Percentiles rank a stretch among this genome's conserved stretches.
Evolutionary conservation across 306 rosid species (phyloP).

Genomic region (Cyamopsis tetragonoloba): DNA sequence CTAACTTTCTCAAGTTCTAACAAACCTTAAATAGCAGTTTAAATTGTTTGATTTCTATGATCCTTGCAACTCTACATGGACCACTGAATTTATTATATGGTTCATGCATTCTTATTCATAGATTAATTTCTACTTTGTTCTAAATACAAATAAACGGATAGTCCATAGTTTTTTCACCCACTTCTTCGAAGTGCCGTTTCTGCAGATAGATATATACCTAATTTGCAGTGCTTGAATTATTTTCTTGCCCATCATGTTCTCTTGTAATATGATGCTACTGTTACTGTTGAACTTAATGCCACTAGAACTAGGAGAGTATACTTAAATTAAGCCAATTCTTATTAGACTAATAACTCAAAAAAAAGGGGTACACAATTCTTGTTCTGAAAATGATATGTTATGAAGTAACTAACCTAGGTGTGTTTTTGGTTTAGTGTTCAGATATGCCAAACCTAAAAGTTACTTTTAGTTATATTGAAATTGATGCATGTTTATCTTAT

Average conservation of each 20-base stretch:
- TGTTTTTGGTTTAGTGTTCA: too few relatives aligned
- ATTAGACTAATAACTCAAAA: not conserved
- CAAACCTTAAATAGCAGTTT: constrained; percentile 60
- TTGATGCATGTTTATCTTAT: too few relatives aligned
- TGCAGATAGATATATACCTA: constrained; percentile 25
- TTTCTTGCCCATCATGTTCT: constrained; percentile 1
- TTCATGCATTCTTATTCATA: constrained; percentile 48
- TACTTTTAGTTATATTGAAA: too few relatives aligned
- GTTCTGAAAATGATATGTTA: not conserved
- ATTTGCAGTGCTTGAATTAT: not conserved
- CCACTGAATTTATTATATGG: constrained; percentile 39
- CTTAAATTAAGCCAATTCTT: not conserved
- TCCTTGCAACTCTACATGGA: constrained; percentile 35
- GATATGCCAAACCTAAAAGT: too few relatives aligned
- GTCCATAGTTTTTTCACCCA: constrained; percentile 27
- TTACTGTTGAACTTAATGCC: not conserved
- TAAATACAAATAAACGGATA: constrained; percentile 44
- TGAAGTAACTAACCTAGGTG: too few relatives aligned
- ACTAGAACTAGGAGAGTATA: not conserved
- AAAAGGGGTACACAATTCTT: not conserved
- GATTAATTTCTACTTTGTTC: constrained; percentile 39
- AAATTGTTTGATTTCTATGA: constrained; percentile 33
- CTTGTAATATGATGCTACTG: not conserved
- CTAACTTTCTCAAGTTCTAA: constrained; percentile 68
- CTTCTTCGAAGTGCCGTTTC: constrained; percentile 12